Conservation (phyloP, 768 basidiomycete genomes). For the Boletellus ananiceps region DNA sequence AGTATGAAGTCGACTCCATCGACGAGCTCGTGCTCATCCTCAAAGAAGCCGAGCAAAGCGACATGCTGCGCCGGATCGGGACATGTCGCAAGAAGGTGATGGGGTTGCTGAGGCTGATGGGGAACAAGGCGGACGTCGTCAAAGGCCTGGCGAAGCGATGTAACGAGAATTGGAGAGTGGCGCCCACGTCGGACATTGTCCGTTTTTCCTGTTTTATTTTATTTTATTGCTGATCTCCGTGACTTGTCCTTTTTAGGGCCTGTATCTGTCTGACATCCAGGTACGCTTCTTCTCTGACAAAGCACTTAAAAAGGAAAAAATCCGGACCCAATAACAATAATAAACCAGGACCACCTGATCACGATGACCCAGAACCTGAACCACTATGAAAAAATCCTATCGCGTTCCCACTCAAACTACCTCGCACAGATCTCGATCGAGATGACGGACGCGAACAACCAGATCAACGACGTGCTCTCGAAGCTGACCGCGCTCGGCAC, state of each 20-base stretch:
- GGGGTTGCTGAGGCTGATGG: conserved; percentile 94
- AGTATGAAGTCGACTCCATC: conserved; percentile 98
- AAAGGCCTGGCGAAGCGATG: conserved; percentile 97
- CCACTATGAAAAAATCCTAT: conserved; percentile 99
- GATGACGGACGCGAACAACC: conserved; percentile 99
- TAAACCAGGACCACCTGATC: conserved; percentile 81
- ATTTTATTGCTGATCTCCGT: not conserved
- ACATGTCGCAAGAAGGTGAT: conserved; percentile 99
- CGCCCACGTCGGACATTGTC: conserved; percentile 96
- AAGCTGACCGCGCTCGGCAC: conserved; percentile 98
- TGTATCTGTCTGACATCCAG: conserved; percentile 95
- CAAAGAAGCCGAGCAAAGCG: conserved; percentile 71
- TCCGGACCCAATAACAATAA: not conserved
- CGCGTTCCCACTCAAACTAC: conserved; percentile 98
- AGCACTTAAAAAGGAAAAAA: not conserved
- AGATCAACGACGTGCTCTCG: conserved; percentile 97
- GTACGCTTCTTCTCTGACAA: conserved; percentile 28
- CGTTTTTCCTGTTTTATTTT: conserved; percentile 18
- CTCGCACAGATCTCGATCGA: conserved; percentile 99
- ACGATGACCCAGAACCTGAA: conserved; percentile 99
- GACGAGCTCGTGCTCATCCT: conserved; percentile 97
- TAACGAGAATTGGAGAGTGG: conserved; percentile 98
- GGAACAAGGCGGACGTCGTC: conserved; percentile 99
- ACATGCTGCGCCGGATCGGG: conserved; percentile 96
- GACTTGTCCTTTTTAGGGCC: conserved; percentile 49